These are phyloP conservation scores for Alternaria hordeiaustralica DNA, from an alignment of 2,329 filamentous ascomycete genomes.

Conservation along the genomic window DNA sequence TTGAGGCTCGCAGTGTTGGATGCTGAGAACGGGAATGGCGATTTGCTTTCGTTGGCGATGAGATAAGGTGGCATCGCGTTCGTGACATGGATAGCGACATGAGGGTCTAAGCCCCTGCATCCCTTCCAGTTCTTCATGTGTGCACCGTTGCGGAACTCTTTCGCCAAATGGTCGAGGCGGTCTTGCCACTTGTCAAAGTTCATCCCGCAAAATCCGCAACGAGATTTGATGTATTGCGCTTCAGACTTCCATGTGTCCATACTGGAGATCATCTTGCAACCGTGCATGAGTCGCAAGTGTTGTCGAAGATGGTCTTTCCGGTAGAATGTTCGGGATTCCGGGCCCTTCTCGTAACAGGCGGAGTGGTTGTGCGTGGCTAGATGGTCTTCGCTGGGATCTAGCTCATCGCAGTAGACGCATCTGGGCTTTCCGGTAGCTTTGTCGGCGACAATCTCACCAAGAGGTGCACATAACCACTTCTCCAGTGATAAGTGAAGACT, in stretches of 20 bases:
- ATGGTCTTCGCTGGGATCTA: constrained; percentile 62
- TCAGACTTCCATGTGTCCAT: constrained; percentile 71
- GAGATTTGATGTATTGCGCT: constrained; percentile 60
- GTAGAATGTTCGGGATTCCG: constrained; percentile 68
- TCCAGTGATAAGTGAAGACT: constrained; percentile 48
- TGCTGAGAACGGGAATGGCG: constrained; percentile 57
- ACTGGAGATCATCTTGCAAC: constrained; percentile 64
- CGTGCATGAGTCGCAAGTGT: constrained; percentile 66
- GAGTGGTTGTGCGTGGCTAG: constrained; percentile 66
- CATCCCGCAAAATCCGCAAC: constrained; percentile 61
- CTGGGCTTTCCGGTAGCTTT: constrained; percentile 62
- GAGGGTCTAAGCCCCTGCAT: constrained; percentile 59
- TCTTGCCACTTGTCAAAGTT: constrained; percentile 59
- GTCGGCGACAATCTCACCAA: constrained; percentile 63
- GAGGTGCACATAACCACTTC: constrained; percentile 63
- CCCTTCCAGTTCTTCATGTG: constrained; percentile 63
- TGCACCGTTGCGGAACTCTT: constrained; percentile 61
- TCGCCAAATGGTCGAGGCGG: constrained; percentile 60
- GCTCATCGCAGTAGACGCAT: constrained; percentile 65
- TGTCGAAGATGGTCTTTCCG: constrained; percentile 69
- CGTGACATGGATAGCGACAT: constrained; percentile 56
- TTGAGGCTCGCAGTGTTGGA: constrained; percentile 44
- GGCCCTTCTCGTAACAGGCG: constrained; percentile 70
- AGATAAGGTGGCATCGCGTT: constrained; percentile 61
- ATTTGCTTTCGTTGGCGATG: constrained; percentile 56